Percentiles rank a stretch among this genome's conserved stretches.
These are phyloP conservation scores for Limnomonas spitsbergensis DNA, from an alignment of 139 green algal species.

Conservation along the genomic window DNA sequence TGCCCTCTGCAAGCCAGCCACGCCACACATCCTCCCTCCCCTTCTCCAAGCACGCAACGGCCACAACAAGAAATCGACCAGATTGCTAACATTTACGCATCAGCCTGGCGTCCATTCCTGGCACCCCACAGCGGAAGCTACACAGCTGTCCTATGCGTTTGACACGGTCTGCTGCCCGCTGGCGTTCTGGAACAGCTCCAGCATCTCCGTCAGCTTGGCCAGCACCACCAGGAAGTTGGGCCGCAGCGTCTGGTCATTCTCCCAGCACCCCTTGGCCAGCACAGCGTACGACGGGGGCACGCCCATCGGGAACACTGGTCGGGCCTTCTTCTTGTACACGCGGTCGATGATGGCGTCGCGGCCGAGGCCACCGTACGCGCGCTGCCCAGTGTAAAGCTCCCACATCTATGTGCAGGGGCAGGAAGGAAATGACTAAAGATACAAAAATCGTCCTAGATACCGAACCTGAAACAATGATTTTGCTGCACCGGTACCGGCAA, in stretches of 20 bases:
- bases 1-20: no score
- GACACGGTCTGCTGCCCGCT: constrained; percentile 18
- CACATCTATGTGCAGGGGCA: constrained; percentile 30
- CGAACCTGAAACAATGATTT: no score
- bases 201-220: constrained; percentile 43
- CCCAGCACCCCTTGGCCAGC: constrained; percentile 54
- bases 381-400: constrained; percentile 62
- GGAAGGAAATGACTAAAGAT: neutral
- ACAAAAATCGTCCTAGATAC: no score
- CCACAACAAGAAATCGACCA: no score
- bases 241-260: constrained; percentile 39
- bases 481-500: no score
- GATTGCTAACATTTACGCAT: constrained; percentile 38
- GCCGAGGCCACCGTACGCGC: constrained; percentile 53
- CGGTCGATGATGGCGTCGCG: constrained; percentile 59
- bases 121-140: neutral
- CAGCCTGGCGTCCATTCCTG: constrained; percentile 34
- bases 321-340: constrained; percentile 58
- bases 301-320: constrained; percentile 49
- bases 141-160: neutral
- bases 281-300: constrained; percentile 50
- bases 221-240: constrained; percentile 38
- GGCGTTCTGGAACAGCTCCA: constrained; percentile 39
- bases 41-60: no score
- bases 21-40: no score